Conservation (phyloP, 805 yeast species). For the Naumovozyma castellii region DNA sequence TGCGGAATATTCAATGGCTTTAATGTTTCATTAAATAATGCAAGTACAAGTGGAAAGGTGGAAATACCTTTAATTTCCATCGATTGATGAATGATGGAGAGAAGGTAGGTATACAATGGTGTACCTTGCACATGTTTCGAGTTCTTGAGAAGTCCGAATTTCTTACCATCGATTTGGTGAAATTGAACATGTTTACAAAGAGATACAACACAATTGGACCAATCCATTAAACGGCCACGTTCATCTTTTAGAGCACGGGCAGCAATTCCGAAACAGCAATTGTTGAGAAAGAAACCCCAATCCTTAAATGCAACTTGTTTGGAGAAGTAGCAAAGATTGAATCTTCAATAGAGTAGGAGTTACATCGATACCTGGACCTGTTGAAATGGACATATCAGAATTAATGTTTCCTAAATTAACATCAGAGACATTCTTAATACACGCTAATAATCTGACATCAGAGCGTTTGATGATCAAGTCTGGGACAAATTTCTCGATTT, state of each 20-base stretch:
- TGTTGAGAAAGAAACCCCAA: neutral
- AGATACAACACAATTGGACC: neutral
- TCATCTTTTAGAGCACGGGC: neutral
- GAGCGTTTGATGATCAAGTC: neutral
- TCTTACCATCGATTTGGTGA: neutral
- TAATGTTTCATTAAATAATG: neutral
- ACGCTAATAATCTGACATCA: neutral
- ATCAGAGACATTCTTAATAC: neutral
- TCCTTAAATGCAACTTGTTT: neutral
- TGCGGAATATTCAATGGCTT: neutral
- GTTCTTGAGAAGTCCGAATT: neutral
- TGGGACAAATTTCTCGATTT: neutral
- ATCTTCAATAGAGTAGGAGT: neutral
- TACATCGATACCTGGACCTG: neutral
- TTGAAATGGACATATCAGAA: neutral
- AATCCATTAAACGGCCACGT: neutral
- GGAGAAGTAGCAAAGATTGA: neutral
- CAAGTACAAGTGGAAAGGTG: neutral
- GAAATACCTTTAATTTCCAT: neutral
- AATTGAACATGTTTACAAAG: neutral
- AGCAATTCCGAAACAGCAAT: neutral
- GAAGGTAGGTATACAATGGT: neutral
- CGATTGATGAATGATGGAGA: neutral
- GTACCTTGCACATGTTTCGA: neutral
- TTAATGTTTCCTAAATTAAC: neutral